Evolutionary conservation across 345 rosid genomes (phyloP), one percentile per base, ranked within the genome.

Genomic region (Cardamine occulta): DNA sequence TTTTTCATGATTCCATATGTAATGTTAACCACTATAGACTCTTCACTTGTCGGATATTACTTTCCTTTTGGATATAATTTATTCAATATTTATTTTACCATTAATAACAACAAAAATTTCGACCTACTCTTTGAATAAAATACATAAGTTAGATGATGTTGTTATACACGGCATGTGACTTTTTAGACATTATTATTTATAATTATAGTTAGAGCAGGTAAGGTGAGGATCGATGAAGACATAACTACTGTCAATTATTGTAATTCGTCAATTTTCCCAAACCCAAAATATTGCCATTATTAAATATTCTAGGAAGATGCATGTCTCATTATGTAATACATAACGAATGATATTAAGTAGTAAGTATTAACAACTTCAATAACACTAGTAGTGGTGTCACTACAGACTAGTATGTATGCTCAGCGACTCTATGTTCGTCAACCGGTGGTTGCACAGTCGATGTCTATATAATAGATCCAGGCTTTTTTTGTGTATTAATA

Each of bases 131-230:
- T 70, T 76, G 80, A 76, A 76, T 23, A 61, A 62, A 42, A 45
- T 23, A 53, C 64, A 35, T 13, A 69, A 53, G 80, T 75, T 76
- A 54, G 75, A 62, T 32, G 51, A 44, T 62, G 51, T 45, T 62
- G 56, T 54, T 76, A 44, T 76, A 76, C 52, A 62, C 40, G 60
- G 18, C 71, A 76, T 76, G 75, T 18, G 75, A 64, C 71, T 34
- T 69, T 62, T 23, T 17, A 45, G 34, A 24, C 70, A 70, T 34
- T 63, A 70, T 32, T 69, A 54, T 53, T 34, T 42, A 58, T 74
- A 45, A 65, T 55, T 63, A 54, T 74, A 54, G 71, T 63, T 63
- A 54, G 66, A 70, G 80, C 80, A 70, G 80, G 75, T 76, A 70
- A 52, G 70, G 69, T 42, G 58, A 63, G 32, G 40, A 76, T 76